Evolutionary conservation across 768 basidiomycete species (phyloP).

Genomic region (Cystobasidium onofrii): DNA sequence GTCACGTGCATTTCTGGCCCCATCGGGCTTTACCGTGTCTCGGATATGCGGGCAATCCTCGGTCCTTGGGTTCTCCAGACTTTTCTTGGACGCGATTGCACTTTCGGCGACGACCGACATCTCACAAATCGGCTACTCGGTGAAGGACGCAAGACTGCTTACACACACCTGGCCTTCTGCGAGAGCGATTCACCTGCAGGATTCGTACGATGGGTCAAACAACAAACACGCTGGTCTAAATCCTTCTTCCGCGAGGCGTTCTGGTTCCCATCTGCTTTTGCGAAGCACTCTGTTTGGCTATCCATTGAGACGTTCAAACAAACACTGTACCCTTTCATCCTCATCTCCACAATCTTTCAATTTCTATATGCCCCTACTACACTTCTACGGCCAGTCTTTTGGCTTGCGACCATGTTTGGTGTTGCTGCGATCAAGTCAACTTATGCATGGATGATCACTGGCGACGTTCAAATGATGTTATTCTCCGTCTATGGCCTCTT

Average conservation of each 20-base stretch:
- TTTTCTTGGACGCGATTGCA: background rate
- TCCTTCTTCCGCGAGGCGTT: background rate
- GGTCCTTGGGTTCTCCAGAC: background rate
- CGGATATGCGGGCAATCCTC: background rate
- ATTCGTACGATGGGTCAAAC: background rate
- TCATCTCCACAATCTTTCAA: conserved; percentile 1
- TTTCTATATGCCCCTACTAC: background rate
- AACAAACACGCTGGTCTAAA: background rate
- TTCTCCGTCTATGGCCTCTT: background rate
- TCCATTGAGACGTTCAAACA: background rate
- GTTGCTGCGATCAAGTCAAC: conserved; percentile 1
- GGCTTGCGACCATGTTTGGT: background rate
- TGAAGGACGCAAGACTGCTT: background rate
- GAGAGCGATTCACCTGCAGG: background rate
- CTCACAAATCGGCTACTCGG: background rate
- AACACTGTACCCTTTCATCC: background rate
- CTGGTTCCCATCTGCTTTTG: background rate
- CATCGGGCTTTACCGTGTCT: background rate
- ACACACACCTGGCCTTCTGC: background rate
- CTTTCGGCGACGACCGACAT: background rate
- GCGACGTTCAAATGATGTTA: background rate
- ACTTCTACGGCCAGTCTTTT: background rate
- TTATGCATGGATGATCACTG: background rate
- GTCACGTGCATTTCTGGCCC: background rate
- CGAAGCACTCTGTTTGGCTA: background rate